Evolutionary conservation across 331 rosid genomes (phyloP).

Genomic region (Spiraea crenata): DNA sequence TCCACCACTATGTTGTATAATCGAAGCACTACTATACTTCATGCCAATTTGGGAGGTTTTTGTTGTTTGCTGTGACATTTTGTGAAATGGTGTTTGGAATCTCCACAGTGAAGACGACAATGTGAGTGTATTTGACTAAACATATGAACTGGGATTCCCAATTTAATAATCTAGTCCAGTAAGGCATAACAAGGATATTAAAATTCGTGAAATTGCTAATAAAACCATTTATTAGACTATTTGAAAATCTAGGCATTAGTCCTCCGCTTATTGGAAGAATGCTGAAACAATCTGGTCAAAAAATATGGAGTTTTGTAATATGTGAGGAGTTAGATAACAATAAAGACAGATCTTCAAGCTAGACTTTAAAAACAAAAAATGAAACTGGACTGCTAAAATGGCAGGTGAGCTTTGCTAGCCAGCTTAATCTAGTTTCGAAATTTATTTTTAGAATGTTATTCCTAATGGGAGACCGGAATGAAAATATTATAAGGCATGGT

Average conservation of each 20-base stretch:
- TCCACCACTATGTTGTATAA: too few species aligned
- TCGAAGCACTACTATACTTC: neutral
- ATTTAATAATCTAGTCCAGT: neutral
- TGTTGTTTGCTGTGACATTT: conserved; percentile 5
- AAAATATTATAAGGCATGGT: neutral
- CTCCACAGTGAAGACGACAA: neutral
- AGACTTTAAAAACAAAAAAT: neutral
- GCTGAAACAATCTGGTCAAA: too few species aligned
- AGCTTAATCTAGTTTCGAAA: neutral
- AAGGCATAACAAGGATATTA: neutral
- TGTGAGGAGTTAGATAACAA: neutral
- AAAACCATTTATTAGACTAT: too few species aligned
- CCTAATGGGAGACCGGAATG: neutral
- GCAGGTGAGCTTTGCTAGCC: neutral
- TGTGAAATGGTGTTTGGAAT: conserved; percentile 14
- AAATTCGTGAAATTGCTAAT: too few species aligned
- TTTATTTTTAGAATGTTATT: neutral
- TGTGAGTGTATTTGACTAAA: conserved; percentile 2
- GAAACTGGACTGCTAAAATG: neutral
- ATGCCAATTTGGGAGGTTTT: neutral
- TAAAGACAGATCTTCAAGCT: neutral
- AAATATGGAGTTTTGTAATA: neutral
- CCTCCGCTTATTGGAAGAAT: too few species aligned
- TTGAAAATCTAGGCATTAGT: too few species aligned
- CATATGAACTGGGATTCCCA: conserved; percentile 13